phyloP scores from a whole-genome alignment of 768 basidiomycete genomes.

The Gloeophyllum trabeum region DNA sequence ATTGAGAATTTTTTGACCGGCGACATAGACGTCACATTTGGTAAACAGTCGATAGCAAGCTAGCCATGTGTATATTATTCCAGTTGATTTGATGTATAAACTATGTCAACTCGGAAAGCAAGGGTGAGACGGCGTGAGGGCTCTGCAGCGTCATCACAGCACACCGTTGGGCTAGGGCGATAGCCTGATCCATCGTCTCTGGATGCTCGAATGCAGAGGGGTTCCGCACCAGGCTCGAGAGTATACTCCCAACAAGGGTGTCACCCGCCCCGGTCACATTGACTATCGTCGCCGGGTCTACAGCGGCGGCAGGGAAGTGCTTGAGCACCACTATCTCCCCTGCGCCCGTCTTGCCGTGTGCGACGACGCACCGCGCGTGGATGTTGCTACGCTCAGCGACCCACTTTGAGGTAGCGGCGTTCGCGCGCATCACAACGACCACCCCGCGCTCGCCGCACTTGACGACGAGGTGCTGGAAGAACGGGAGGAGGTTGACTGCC shows the following conservation, averaged over 20 bases:
- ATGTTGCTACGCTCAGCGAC: constrained; percentile 32
- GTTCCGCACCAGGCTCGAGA: constrained; percentile 45
- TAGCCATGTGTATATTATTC: too few species aligned
- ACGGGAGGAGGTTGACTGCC: constrained; percentile 74
- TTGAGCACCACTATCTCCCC: constrained; percentile 48
- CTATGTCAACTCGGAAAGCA: neutral
- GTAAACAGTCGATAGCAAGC: too few species aligned
- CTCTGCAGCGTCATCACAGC: constrained; percentile 50
- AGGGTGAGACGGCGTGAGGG: constrained; percentile 53
- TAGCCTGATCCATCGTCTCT: constrained; percentile 25
- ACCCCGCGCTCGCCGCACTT: constrained; percentile 74
- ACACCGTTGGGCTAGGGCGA: constrained; percentile 54
- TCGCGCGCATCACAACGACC: constrained; percentile 47
- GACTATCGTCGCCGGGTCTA: constrained; percentile 23
- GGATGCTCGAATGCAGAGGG: constrained; percentile 36
- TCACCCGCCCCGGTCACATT: constrained; percentile 93
- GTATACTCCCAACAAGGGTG: constrained; percentile 73
- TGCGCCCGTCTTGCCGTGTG: constrained; percentile 30
- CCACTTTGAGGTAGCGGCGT: constrained; percentile 41
- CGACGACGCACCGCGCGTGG: constrained; percentile 36
- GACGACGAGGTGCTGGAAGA: constrained; percentile 74
- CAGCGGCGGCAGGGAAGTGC: constrained; percentile 54
- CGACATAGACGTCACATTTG: too few species aligned
- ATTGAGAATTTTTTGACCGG: too few species aligned
- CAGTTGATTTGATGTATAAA: too few species aligned